Evolutionary conservation across 805 yeast genomes (phyloP).

Genomic region (Candida vartiovaarae): DNA sequence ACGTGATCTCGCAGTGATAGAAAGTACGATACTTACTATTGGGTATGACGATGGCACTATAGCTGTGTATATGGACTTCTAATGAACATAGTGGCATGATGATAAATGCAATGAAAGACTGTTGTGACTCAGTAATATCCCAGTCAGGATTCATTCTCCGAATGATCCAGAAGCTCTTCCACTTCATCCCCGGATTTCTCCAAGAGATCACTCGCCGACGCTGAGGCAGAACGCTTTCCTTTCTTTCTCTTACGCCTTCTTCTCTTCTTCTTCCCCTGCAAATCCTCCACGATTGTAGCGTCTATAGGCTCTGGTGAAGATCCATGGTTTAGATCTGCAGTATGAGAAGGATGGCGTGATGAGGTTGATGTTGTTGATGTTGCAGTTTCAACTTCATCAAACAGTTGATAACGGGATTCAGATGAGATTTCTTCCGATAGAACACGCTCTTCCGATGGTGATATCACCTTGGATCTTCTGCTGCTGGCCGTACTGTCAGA

Average conservation of each 20-base stretch:
- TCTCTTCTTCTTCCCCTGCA: conserved; percentile 6
- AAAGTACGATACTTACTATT: conserved; percentile 31
- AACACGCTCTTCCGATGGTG: not conserved
- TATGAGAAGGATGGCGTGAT: not conserved
- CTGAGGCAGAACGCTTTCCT: not conserved
- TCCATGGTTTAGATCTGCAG: not conserved
- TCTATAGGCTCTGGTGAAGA: not conserved
- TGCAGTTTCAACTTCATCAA: conserved; percentile 1
- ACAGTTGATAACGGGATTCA: conserved; percentile 4
- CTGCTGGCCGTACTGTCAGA: not conserved
- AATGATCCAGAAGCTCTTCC: not conserved
- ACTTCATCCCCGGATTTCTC: not conserved
- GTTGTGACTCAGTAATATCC: not conserved
- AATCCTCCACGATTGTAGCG: not conserved
- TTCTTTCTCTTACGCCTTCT: conserved; percentile 13
- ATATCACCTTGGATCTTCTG: conserved; percentile 6
- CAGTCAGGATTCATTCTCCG: conserved; percentile 4
- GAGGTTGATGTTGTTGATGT: not conserved
- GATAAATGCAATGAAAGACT: not conserved
- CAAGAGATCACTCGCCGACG: too few relatives aligned
- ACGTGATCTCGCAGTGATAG: conserved; percentile 17
- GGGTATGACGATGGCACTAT: conserved; percentile 54
- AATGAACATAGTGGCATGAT: not conserved
- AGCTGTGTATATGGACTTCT: conserved; percentile 27
- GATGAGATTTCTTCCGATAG: not conserved